phyloP scores from a whole-genome alignment of 257 asterid genomes.

The Hygrophila difformis region DNA sequence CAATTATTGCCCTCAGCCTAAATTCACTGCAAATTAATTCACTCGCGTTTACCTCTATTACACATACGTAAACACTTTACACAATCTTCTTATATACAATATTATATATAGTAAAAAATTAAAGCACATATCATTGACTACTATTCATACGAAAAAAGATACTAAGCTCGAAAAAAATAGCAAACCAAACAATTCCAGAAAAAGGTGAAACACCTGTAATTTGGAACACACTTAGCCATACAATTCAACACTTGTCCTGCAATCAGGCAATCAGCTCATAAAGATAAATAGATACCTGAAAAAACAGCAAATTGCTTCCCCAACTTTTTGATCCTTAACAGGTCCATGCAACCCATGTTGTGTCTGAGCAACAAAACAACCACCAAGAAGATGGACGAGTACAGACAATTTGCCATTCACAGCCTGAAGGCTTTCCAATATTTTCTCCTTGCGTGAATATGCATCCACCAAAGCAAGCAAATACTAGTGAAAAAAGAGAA shows the following conservation, averaged over 20 bases:
- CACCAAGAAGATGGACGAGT: conserved; percentile 83
- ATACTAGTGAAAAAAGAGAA: conserved; percentile 38
- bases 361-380: conserved; percentile 80
- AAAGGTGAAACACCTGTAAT: not conserved
- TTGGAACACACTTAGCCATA: too few species aligned
- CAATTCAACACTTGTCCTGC: too few species aligned
- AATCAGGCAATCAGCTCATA: conserved; percentile 7
- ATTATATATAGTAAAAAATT: too few species aligned
- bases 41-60: too few species aligned
- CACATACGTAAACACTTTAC: too few species aligned
- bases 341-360: conserved; percentile 48
- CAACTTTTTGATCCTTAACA: conserved; percentile 53
- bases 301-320: conserved; percentile 82
- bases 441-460: conserved; percentile 66
- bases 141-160: too few species aligned
- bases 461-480: conserved; percentile 73
- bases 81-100: too few species aligned
- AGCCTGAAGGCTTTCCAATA: conserved; percentile 65
- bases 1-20: too few species aligned
- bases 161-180: too few species aligned
- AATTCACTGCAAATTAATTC: too few species aligned
- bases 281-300: conserved; percentile 46
- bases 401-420: conserved; percentile 49
- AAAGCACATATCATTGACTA: too few species aligned
- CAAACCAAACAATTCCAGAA: conserved; percentile 10